Base-by-base conservation (phyloP, 805 yeast species). In the Candida maesae region DNA sequence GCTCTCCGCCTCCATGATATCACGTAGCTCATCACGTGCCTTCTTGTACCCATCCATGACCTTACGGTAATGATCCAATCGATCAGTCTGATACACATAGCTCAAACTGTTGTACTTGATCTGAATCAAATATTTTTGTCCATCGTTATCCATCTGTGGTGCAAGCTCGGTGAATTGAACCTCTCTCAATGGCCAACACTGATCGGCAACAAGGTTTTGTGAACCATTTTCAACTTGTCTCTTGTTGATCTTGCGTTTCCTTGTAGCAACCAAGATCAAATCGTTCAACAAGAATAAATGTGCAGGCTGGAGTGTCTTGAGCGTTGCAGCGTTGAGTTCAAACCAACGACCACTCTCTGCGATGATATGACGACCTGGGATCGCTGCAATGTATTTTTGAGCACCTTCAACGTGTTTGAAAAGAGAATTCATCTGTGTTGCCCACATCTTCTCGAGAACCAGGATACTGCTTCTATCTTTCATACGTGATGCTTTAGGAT, bases 381-480 rank as follows among this genome's bases (percentile, higher is more conserved):
- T 60, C 2, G 85, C 78, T 16, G 88, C 84, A 28, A 89, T 69
- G 45, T 74, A 77, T 54, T 84, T 84, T 52, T 85, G 90, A 1
- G 95, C 89, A n/a, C 96, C 95, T 49, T 90, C 96, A 13, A 90
- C 95, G 47, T 84, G 87, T 51, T 79, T 79, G 60, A 82, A 88
- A 38, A 89, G 64, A 8, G 77, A 72, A 40, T 74, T 76, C 55
- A 89, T 66, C 55, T 84, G 88, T 32, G 70, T 69, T 13, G 80
- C 84, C 96, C 96, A 88, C 68, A 84, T 76, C 52, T 80, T 80
- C 58, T 86, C 91, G 38, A 89, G 65, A 39, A 85, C 76, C 39
- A 83, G 53, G 38, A 88, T 78, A 40, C 89, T 79, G 45, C 81
- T 78, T 32, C 95, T 68, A 57, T 84, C 88, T 38, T 65, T 78